phyloP scores from a whole-genome alignment of 352 stramenopile genomes.

The Phytopythium montanum region DNA sequence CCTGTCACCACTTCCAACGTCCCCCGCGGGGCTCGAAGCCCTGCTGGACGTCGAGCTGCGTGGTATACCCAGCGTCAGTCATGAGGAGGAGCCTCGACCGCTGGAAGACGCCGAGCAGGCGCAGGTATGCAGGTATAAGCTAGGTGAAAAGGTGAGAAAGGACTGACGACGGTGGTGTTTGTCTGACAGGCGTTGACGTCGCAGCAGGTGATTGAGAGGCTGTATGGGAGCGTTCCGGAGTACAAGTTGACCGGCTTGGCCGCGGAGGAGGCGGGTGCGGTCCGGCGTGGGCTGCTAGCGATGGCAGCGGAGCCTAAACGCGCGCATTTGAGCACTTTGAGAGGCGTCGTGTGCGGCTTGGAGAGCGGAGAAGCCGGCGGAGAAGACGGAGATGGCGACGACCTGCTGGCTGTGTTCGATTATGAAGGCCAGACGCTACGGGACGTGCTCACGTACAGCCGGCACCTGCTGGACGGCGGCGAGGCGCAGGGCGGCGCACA shows the following conservation, averaged over 20 bases:
- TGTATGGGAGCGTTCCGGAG: slow-evolving; percentile 50
- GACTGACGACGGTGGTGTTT: background rate
- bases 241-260: slow-evolving; percentile 14
- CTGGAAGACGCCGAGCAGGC: background rate
- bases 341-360: slow-evolving; percentile 25
- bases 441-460: slow-evolving; percentile 74
- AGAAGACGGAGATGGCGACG: slow-evolving; percentile 3
- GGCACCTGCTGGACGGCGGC: slow-evolving; percentile 37
- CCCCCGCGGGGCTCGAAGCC: slow-evolving; percentile 23
- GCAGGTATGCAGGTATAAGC: background rate
- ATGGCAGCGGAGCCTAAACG: slow-evolving; percentile 21
- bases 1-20: background rate
- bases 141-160: too few relatives aligned
- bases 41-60: slow-evolving; percentile 41
- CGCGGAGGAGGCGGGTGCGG: background rate
- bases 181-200: slow-evolving; percentile 12
- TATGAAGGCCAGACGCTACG: slow-evolving; percentile 65
- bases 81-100: background rate
- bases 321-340: slow-evolving; percentile 30
- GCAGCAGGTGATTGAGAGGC: slow-evolving; percentile 27
- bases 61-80: background rate
- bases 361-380: background rate
- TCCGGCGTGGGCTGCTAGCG: slow-evolving; percentile 14
- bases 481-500: slow-evolving; percentile 17
- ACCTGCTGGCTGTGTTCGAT: slow-evolving; percentile 51